Percentiles rank a stretch among this genome's conserved stretches.
Conservation (phyloP, 2,329 filamentous ascomycete genomes). For the Emergomyces africanus region DNA sequence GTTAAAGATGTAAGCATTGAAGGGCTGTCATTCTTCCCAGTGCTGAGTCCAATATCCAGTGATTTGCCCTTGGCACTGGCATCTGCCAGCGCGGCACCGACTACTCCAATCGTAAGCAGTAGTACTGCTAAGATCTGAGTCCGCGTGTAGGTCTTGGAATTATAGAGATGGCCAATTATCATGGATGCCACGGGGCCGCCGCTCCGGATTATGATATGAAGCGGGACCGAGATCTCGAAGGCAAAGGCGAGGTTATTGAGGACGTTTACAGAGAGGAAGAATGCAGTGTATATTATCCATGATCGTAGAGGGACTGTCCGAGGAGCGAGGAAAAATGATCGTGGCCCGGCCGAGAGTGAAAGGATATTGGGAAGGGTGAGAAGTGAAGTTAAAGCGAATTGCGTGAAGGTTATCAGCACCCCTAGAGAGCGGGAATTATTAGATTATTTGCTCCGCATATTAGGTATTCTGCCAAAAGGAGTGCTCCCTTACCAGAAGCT, state of each 20-base stretch:
- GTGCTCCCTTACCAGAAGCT: conserved; percentile 53
- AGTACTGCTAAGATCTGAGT: conserved; percentile 72
- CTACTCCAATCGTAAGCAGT: conserved; percentile 73
- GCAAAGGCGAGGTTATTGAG: conserved; percentile 97
- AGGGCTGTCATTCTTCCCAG: conserved; percentile 8
- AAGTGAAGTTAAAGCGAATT: conserved; percentile 71
- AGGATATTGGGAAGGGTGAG: conserved; percentile 67
- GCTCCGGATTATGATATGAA: conserved; percentile 92
- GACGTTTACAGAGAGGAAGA: conserved; percentile 90
- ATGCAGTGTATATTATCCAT: conserved; percentile 76
- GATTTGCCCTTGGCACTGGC: conserved; percentile 58
- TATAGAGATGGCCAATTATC: conserved; percentile 73
- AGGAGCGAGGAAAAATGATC: conserved; percentile 59
- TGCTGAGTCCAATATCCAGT: conserved; percentile 24
- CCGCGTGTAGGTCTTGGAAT: conserved; percentile 62
- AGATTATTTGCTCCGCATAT: not conserved
- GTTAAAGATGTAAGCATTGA: conserved; percentile 33
- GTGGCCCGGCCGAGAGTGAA: conserved; percentile 45
- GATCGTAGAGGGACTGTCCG: conserved; percentile 71
- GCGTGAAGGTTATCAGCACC: conserved; percentile 76
- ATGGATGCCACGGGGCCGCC: conserved; percentile 95
- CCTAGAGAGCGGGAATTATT: conserved; percentile 36
- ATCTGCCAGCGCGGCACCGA: conserved; percentile 82
- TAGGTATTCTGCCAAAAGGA: not conserved
- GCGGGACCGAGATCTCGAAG: conserved; percentile 88